Percentiles rank a stretch among this genome's conserved stretches.
Evolutionary conservation across 2,329 filamentous ascomycete genomes (phyloP).

Genomic region (Stachybotrys elegans): DNA sequence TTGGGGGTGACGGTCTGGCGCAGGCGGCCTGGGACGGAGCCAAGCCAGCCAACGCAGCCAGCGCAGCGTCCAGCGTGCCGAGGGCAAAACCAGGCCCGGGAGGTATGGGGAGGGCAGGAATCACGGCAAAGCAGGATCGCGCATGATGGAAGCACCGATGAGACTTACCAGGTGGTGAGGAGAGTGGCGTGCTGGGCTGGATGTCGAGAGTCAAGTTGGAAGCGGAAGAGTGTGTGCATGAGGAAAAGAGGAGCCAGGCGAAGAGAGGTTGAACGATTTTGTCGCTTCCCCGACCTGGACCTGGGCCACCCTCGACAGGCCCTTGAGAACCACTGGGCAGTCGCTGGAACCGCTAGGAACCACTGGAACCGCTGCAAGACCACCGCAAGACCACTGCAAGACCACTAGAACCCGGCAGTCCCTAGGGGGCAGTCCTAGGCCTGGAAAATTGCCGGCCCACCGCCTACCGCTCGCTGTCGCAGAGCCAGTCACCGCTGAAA

Average conservation of each 20-base stretch:
- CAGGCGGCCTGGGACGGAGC: constrained; percentile 8
- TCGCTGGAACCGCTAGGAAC: too few relatives aligned
- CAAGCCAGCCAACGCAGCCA: too few relatives aligned
- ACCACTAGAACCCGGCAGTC: constrained; percentile 1
- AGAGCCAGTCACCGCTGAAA: background rate
- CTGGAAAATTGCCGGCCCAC: constrained; percentile 2
- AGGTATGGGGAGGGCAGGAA: constrained; percentile 14
- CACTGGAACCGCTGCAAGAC: background rate
- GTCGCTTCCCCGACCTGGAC: constrained; percentile 28
- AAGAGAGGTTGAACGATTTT: constrained; percentile 38
- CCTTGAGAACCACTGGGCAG: too few relatives aligned
- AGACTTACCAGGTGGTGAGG: constrained; percentile 31
- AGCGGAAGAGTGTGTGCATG: constrained; percentile 34
- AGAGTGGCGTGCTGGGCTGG: constrained; percentile 26
- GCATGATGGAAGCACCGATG: constrained; percentile 24
- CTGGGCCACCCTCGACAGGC: constrained; percentile 14
- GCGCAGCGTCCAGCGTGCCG: too few relatives aligned
- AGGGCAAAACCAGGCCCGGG: constrained; percentile 14
- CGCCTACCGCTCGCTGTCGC: background rate
- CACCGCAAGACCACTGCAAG: too few relatives aligned
- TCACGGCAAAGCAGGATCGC: too few relatives aligned
- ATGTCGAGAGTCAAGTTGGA: constrained; percentile 27
- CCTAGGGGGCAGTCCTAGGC: background rate
- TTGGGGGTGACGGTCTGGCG: constrained; percentile 18
- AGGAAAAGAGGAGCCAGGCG: constrained; percentile 38